These are phyloP conservation scores for Morella rubra DNA, from an alignment of 306 rosid species.

Conservation along the genomic window DNA sequence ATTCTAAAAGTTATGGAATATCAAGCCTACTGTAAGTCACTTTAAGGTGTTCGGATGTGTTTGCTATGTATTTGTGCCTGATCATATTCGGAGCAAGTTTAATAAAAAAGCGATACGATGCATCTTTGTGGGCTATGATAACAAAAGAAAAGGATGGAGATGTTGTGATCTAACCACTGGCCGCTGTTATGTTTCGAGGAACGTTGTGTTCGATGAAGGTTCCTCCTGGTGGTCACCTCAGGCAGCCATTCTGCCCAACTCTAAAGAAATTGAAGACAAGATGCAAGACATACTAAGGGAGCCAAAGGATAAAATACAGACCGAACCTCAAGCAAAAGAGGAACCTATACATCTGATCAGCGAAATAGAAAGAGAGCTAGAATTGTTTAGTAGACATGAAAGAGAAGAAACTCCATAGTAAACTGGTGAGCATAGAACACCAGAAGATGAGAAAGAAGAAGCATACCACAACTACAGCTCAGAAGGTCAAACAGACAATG, in stretches of 20 bases:
- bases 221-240: slow-evolving; percentile 8
- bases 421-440: too few species aligned
- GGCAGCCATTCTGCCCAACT: neutral
- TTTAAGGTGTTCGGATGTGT: neutral
- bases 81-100: neutral
- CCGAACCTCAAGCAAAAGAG: too few species aligned
- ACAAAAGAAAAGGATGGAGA: slow-evolving; percentile 6
- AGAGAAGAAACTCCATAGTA: too few species aligned
- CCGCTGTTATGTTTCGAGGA: neutral
- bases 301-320: too few species aligned
- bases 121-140: neutral
- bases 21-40: neutral
- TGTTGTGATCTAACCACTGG: slow-evolving; percentile 8
- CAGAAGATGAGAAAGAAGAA: too few species aligned
- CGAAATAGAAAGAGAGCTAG: too few species aligned
- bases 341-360: too few species aligned
- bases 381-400: too few species aligned
- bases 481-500: too few species aligned
- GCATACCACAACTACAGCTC: too few species aligned
- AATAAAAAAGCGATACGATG: neutral
- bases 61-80: neutral
- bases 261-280: neutral
- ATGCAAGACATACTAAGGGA: neutral
- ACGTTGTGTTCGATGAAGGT: slow-evolving; percentile 18
- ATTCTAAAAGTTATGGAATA: neutral